These are phyloP conservation scores for Simplicillium sp. DNA, from an alignment of 2,329 filamentous ascomycete genomes.

Conservation along the genomic window DNA sequence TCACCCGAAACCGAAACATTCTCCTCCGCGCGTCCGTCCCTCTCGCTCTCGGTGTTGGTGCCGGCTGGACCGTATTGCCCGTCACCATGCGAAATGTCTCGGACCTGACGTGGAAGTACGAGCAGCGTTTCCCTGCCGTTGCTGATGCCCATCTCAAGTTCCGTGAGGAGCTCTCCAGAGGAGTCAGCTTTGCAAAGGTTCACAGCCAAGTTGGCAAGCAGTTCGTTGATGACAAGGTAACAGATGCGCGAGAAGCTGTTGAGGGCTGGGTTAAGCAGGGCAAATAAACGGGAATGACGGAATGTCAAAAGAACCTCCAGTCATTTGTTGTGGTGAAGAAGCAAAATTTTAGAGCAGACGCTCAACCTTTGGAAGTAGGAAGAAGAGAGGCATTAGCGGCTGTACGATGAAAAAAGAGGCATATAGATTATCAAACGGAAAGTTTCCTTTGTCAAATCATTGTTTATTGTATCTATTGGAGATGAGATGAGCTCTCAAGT, in stretches of 20 bases:
- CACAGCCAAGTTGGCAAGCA: conserved; percentile 62
- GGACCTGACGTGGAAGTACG: conserved; percentile 82
- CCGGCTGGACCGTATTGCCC: conserved; percentile 77
- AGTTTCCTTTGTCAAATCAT: too few relatives aligned
- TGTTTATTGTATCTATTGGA: too few relatives aligned
- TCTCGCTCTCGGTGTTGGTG: conserved; percentile 68
- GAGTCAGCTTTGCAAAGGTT: conserved; percentile 63
- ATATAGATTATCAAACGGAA: conserved; percentile 2
- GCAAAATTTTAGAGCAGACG: too few relatives aligned
- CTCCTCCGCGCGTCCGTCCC: conserved; percentile 70
- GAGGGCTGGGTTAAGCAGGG: conserved; percentile 91
- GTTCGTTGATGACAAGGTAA: conserved; percentile 75
- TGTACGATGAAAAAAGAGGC: neutral
- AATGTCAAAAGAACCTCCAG: too few relatives aligned
- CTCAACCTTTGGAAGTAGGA: conserved; percentile 2
- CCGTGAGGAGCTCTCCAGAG: conserved; percentile 58
- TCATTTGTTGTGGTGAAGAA: neutral
- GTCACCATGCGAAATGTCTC: conserved; percentile 85
- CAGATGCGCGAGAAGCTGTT: conserved; percentile 62
- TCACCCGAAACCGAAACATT: conserved; percentile 80
- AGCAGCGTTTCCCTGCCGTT: conserved; percentile 77
- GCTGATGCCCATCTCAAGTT: conserved; percentile 71
- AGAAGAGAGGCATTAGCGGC: neutral
- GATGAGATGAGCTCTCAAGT: too few relatives aligned
- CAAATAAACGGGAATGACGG: conserved; percentile 40